Percentiles rank a stretch among this genome's conserved stretches.
Evolutionary conservation across 768 basidiomycete genomes (phyloP).

Genomic region (Trametes sanguinea): DNA sequence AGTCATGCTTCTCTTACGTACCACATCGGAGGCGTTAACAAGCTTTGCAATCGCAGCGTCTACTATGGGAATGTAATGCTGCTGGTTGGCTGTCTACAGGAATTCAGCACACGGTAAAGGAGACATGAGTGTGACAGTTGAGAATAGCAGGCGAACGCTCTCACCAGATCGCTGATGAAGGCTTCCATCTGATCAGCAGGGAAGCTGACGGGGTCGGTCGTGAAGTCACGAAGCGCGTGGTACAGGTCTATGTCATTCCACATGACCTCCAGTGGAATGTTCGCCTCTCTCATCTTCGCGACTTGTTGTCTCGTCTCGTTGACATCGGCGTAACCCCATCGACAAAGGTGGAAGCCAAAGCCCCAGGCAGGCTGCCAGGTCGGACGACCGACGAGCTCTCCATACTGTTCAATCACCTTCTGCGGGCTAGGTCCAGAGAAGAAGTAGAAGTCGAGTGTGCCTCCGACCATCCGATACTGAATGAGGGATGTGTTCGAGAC

Average conservation of each 20-base stretch:
- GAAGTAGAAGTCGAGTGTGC: constrained; percentile 79
- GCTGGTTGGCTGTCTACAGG: constrained; percentile 44
- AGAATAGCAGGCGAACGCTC: constrained; percentile 26
- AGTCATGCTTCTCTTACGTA: constrained; percentile 37
- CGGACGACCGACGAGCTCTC: constrained; percentile 64
- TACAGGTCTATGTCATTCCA: constrained; percentile 83
- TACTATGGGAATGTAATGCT: constrained; percentile 68
- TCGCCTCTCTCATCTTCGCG: constrained; percentile 60
- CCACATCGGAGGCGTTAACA: constrained; percentile 61
- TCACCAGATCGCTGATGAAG: constrained; percentile 60
- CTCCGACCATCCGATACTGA: constrained; percentile 74
- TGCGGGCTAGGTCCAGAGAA: constrained; percentile 54
- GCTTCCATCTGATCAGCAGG: constrained; percentile 51
- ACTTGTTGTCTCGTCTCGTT: constrained; percentile 59
- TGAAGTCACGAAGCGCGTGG: constrained; percentile 69
- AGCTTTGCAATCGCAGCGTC: constrained; percentile 62
- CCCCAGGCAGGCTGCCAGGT: constrained; percentile 75
- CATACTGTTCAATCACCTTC: constrained; percentile 72
- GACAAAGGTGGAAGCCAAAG: constrained; percentile 78
- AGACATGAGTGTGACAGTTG: too few relatives aligned
- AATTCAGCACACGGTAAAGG: not conserved
- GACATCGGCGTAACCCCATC: constrained; percentile 55
- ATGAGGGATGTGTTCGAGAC: constrained; percentile 58
- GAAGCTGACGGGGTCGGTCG: constrained; percentile 64
- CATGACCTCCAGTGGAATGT: constrained; percentile 81